phyloP scores from a whole-genome alignment of 2,329 filamentous ascomycete genomes.

The Aureobasidium sp. region DNA sequence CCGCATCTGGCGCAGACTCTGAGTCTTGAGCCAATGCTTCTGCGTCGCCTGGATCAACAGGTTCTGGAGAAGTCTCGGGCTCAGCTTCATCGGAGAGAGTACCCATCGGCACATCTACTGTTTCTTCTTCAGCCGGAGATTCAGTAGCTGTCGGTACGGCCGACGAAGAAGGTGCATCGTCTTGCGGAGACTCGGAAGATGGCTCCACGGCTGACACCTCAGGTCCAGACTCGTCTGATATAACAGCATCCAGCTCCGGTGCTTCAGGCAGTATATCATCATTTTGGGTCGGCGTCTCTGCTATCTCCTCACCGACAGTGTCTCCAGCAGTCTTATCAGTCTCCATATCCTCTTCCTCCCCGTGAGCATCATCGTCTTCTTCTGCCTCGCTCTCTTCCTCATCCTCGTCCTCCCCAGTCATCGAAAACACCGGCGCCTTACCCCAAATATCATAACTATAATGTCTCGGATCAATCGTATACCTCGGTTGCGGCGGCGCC shows the following conservation, averaged over 20 bases:
- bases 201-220: not conserved
- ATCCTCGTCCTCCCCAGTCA: conserved; percentile 16
- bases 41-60: not conserved
- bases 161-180: not conserved
- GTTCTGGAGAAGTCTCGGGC: not conserved
- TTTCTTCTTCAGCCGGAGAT: not conserved
- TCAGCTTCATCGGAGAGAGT: not conserved
- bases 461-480: conserved; percentile 18
- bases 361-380: not conserved
- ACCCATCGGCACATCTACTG: not conserved
- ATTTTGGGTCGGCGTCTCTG: not conserved
- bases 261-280: not conserved
- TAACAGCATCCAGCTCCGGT: not conserved
- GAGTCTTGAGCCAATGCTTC: not conserved
- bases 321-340: not conserved
- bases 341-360: not conserved
- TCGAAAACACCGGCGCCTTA: conserved; percentile 8
- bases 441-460: conserved; percentile 19
- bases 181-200: not conserved
- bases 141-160: not conserved
- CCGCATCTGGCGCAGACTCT: not conserved
- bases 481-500: not conserved
- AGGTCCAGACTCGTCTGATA: not conserved
- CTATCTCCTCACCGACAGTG: not conserved
- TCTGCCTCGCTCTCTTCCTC: not conserved